Evolutionary conservation across 73 alveolate genomes (phyloP).

Genomic region (Tetrahymena elliotti): DNA sequence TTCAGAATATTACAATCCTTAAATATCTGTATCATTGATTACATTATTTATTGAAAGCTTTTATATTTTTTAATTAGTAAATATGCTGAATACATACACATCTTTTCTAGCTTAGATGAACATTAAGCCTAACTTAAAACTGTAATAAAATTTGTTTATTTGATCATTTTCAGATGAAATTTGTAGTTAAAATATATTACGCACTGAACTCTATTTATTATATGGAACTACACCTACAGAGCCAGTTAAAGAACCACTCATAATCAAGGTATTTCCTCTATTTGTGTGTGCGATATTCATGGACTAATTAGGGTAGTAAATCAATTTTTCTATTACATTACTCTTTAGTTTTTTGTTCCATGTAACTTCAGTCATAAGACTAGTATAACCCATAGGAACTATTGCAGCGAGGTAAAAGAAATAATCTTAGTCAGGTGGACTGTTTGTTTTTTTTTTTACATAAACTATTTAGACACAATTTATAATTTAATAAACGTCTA

Average conservation of each 20-base stretch:
- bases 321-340: not conserved
- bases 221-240: not conserved
- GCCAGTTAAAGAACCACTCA: not conserved
- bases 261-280: not conserved
- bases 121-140: not conserved
- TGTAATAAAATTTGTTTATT: not conserved
- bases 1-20: not conserved
- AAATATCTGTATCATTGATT: not conserved
- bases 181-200: not conserved
- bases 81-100: not conserved
- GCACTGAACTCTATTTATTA: not conserved
- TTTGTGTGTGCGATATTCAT: not conserved
- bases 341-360: not conserved
- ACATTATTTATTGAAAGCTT: not conserved
- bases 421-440: not conserved
- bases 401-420: not conserved
- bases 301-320: not conserved
- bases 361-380: not conserved
- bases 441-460: not conserved
- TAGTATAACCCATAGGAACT: not conserved
- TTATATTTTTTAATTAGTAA: not conserved
- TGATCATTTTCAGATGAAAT: not conserved
- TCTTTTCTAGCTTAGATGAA: not conserved
- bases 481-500: not conserved
- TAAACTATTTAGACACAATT: not conserved